These are phyloP conservation scores for Hypoxylon sp. DNA, from an alignment of 2,329 filamentous ascomycete genomes.

Conservation along the genomic window DNA sequence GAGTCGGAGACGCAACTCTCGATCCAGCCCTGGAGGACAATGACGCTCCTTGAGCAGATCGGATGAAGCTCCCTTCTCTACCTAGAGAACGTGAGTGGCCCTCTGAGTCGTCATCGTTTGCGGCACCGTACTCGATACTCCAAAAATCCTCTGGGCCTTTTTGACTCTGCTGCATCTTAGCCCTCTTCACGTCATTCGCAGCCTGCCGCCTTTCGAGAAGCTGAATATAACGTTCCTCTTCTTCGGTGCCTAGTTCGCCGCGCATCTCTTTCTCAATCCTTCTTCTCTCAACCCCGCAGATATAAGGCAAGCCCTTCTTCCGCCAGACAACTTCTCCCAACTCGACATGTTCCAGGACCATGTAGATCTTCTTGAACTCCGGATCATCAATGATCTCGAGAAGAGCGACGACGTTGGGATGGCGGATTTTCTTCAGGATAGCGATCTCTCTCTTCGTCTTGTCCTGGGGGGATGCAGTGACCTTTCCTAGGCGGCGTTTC, in stretches of 20 bases:
- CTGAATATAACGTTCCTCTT: conserved; percentile 73
- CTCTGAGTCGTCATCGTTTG: conserved; percentile 66
- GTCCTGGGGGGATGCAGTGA: conserved; percentile 77
- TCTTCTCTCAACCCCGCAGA: conserved; percentile 85
- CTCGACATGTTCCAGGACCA: conserved; percentile 95
- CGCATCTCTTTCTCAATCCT: conserved; percentile 81
- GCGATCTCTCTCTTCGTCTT: conserved; percentile 97
- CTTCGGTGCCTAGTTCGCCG: conserved; percentile 70
- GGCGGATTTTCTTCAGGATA: conserved; percentile 97
- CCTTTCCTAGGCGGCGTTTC: conserved; percentile 89
- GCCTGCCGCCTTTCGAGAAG: conserved; percentile 72
- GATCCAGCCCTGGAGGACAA: conserved; percentile 48
- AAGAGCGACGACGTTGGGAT: conserved; percentile 95
- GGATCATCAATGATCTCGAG: conserved; percentile 98
- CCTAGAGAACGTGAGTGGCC: conserved; percentile 51
- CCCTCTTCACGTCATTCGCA: conserved; percentile 70
- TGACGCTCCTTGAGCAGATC: conserved; percentile 41
- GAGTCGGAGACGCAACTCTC: conserved; percentile 62
- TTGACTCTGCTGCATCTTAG: conserved; percentile 66
- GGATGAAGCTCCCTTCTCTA: conserved; percentile 44
- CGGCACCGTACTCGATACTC: conserved; percentile 85
- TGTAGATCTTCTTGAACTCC: conserved; percentile 96
- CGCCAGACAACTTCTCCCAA: conserved; percentile 95
- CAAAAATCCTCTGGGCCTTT: conserved; percentile 76
- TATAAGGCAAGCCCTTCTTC: conserved; percentile 86